These are phyloP conservation scores for Candida piceae DNA, from an alignment of 805 yeast genomes.

Conservation along the genomic window DNA sequence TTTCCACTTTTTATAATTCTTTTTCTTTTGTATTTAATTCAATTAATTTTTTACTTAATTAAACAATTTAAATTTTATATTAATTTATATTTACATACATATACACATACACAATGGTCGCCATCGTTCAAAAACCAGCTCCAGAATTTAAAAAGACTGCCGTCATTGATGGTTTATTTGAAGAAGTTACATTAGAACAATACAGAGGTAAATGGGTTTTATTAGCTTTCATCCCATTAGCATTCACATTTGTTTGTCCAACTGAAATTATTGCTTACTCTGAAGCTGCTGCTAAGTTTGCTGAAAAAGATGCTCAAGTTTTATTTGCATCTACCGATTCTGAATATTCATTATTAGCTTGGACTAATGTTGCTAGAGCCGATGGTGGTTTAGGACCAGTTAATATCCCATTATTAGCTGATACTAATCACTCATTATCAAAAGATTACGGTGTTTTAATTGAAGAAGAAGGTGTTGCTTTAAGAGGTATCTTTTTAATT, in stretches of 20 bases:
- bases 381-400: constrained; percentile 98
- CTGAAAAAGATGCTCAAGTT: constrained; percentile 80
- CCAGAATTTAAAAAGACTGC: constrained; percentile 96
- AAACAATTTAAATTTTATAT: too few species aligned
- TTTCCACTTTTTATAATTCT: background rate
- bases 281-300: constrained; percentile 86
- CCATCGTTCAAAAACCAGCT: constrained; percentile 91
- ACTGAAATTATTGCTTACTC: constrained; percentile 99
- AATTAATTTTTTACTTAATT: background rate
- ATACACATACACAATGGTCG: constrained; percentile 57
- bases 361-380: constrained; percentile 95
- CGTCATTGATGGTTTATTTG: constrained; percentile 93
- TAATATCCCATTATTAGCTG: constrained; percentile 91
- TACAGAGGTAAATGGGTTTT: constrained; percentile 98
- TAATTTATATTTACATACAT: background rate
- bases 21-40: background rate
- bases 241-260: constrained; percentile 99
- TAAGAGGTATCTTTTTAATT: constrained; percentile 96
- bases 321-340: constrained; percentile 98
- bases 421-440: constrained; percentile 92
- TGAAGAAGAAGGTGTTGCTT: constrained; percentile 94
- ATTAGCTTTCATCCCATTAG: constrained; percentile 95
- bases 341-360: constrained; percentile 93
- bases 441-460: constrained; percentile 96
- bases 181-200: constrained; percentile 90